Evolutionary conservation across 306 rosid genomes (phyloP), one percentile per base, ranked within the genome.

Genomic region (Medicago lupulina): DNA sequence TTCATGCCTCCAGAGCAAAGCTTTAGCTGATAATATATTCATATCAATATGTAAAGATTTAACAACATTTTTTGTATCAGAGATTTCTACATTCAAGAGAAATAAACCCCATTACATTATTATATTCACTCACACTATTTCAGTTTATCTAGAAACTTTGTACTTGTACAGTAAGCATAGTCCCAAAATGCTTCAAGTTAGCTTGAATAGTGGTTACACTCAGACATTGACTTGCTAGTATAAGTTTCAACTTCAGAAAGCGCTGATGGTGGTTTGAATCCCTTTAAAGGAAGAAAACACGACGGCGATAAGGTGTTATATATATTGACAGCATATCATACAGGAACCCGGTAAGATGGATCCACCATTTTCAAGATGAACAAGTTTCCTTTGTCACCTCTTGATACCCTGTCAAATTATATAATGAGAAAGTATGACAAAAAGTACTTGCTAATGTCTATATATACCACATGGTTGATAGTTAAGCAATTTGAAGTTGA

Each of bases 311-410:
- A 34, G 54, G 25, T 23, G 19, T 79, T 64, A 55, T 44, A 15
- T 46, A 46, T 46, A 12, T 46, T 57, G 74, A 21, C 40, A 63
- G 8, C 31, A 41, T 65, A 71, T 91, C 82, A 88, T 63, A 21
- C 67, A 58, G 97, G 97, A 70, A 91, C 89, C 54, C 91, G 85
- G 77, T 93, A 93, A 13, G 97, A 89, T 23, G 90, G 96, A 79
- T 93, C 94, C 1, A 89, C 83, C 98, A 91, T 87, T 85, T 88
- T 93, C 89, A 89, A 75, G 81, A 93, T 67, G 86, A 93, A 91
- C 85, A 93, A 80, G 88, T 93, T 93, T 76, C 98, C 98, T 82
- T 86, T 88, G 78, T 93, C 97, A 19, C 96, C 97, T 86, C 97
- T 89, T 51, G 98, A 91, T 51, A 93, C 88, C 84, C 98, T 91